Evolutionary conservation across 2,329 filamentous ascomycete species (phyloP), one percentile per base, ranked within the genome.

Genomic region (Alternaria arborescens): DNA sequence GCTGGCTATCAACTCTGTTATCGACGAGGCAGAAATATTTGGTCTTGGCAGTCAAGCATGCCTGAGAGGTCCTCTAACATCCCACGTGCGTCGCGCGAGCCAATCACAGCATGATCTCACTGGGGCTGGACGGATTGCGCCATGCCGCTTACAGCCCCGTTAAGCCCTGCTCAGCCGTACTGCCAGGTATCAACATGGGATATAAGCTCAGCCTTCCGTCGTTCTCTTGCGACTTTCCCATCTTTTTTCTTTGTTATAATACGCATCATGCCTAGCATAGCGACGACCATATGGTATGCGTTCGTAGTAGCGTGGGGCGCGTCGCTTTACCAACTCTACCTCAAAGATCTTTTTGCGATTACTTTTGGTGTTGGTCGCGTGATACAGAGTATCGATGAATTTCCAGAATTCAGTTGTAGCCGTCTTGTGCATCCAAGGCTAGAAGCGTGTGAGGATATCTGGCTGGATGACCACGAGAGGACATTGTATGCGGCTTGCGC

Each of bases 381-480:
- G 14, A 68, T 72, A 5, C 71, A 75, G 44, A 56, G 52, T 16
- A 69, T 75, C 20, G 70, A 74, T 8, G 71, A 75, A 16, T 75
- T 75, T 38, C 70, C 73, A 8, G 46, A 50, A 20, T 75, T 66
- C 43, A 52, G 59, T 4, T 75, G 73, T 47, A 61, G 67, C 11
- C 66, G 69, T 16, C 41, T 75, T 5, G 55, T 63, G 26, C 66
- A 75, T 57, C 64, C 71, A 10, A 62, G 63, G 4, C 52, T 76
- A 16, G 68, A 74, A 43, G 73, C 64, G 5, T 75, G 73, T 44
- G 74, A 75, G 55, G 73, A 76, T 41, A 42, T 76, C 3, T 76
- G 74, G 72, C 63, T 76, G 7, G 73, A 76, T 44, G 58, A 71
- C 50, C 54, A 71, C 20, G 67, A 55, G 5, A 60, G 73, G 16